Conservation (phyloP, 2,329 filamentous ascomycete species). For the Cladophialophora yegresii region DNA sequence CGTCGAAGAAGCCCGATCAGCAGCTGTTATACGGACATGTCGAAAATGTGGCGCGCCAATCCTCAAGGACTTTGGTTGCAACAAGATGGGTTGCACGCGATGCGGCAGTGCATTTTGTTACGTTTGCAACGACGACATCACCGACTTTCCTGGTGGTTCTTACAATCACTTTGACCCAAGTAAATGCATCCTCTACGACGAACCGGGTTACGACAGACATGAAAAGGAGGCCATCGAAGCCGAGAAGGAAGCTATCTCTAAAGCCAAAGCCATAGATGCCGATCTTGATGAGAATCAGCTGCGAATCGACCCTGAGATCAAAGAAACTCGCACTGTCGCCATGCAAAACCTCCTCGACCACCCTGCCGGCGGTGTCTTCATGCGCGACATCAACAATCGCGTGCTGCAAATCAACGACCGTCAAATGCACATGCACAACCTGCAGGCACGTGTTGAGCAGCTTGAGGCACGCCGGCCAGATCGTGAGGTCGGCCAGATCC, state of each 20-base stretch:
- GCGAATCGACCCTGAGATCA: slow-evolving; percentile 20
- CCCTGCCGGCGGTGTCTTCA: slow-evolving; percentile 16
- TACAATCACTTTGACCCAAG: slow-evolving; percentile 69
- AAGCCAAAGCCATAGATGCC: slow-evolving; percentile 38
- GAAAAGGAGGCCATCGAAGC: slow-evolving; percentile 39
- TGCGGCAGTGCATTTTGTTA: slow-evolving; percentile 59
- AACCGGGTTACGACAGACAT: slow-evolving; percentile 41
- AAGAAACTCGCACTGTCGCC: not conserved
- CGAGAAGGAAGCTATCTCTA: slow-evolving; percentile 38
- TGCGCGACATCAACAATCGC: slow-evolving; percentile 17
- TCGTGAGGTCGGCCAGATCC: slow-evolving; percentile 9
- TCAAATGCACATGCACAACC: slow-evolving; percentile 8
- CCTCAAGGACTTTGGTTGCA: slow-evolving; percentile 77
- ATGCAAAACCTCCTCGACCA: slow-evolving; percentile 12
- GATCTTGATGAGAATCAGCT: slow-evolving; percentile 33
- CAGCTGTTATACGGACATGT: slow-evolving; percentile 73
- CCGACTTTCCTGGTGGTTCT: slow-evolving; percentile 46
- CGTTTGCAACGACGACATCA: slow-evolving; percentile 63
- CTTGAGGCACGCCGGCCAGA: slow-evolving; percentile 15
- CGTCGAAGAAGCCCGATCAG: slow-evolving; percentile 83
- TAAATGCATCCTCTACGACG: slow-evolving; percentile 72
- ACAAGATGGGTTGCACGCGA: slow-evolving; percentile 76
- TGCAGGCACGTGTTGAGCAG: slow-evolving; percentile 6
- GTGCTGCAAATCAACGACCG: slow-evolving; percentile 14
- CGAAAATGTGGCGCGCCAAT: slow-evolving; percentile 68